phyloP scores from a whole-genome alignment of 345 rosid genomes.

The Salix brachista region DNA sequence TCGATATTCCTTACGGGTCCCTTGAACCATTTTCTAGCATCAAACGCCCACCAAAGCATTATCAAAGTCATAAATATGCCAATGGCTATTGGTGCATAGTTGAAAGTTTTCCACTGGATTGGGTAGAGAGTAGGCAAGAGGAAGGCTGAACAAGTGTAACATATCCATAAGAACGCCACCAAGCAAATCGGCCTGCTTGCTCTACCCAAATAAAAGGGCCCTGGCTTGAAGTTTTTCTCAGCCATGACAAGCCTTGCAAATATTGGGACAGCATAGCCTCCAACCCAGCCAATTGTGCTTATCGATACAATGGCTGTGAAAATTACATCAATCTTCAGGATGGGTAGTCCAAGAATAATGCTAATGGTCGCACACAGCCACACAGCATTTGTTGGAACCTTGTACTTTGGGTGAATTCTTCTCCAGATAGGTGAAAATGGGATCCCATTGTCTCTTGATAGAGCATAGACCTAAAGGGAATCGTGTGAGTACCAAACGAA shows the following conservation, averaged over 20 bases:
- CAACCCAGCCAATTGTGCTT: constrained; percentile 68
- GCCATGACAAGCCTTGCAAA: constrained; percentile 57
- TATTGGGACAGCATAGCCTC: constrained; percentile 55
- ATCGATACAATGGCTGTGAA: constrained; percentile 60
- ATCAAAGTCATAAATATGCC: constrained; percentile 36
- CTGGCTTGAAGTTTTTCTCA: constrained; percentile 54
- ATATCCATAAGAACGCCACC: constrained; percentile 52
- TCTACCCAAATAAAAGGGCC: constrained; percentile 55
- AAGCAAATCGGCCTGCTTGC: constrained; percentile 53
- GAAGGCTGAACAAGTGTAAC: constrained; percentile 54
- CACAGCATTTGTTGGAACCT: constrained; percentile 55
- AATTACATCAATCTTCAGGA: constrained; percentile 45
- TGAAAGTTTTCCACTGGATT: constrained; percentile 46
- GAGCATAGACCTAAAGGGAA: constrained; percentile 42
- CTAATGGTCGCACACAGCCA: constrained; percentile 62
- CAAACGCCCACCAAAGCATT: constrained; percentile 57
- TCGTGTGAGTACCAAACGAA: too few relatives aligned
- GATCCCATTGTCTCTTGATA: constrained; percentile 55
- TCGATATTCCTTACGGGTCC: constrained; percentile 63
- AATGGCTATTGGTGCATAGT: constrained; percentile 54
- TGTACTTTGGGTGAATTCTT: constrained; percentile 51
- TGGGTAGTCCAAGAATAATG: constrained; percentile 55
- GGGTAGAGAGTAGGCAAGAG: constrained; percentile 57
- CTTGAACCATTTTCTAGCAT: constrained; percentile 58
- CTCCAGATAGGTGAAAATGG: constrained; percentile 55